phyloP scores from a whole-genome alignment of 805 yeast species.

The Lipomyces anomalus region DNA sequence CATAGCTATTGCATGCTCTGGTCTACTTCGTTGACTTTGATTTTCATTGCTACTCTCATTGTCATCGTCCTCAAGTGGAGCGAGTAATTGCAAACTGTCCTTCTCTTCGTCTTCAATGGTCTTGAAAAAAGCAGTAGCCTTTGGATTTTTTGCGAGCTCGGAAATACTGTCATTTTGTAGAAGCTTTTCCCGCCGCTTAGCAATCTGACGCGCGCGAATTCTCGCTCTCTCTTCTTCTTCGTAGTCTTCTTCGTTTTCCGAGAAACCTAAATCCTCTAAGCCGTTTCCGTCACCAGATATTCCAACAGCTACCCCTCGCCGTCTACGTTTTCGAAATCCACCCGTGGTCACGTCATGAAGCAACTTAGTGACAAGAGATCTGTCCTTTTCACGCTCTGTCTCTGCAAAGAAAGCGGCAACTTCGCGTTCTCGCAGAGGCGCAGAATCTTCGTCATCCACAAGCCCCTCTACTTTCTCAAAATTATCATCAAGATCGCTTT shows the following conservation, averaged over 20 bases:
- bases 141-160: constrained; percentile 45
- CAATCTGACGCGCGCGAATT: constrained; percentile 12
- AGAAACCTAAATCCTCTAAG: neutral
- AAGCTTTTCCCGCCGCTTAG: constrained; percentile 46
- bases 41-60: no score
- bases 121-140: constrained; percentile 61
- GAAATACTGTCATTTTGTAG: constrained; percentile 37
- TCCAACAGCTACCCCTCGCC: constrained; percentile 33
- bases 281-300: neutral
- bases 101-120: constrained; percentile 48
- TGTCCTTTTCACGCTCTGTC: constrained; percentile 52
- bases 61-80: no score
- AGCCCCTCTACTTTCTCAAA: constrained; percentile 72
- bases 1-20: no score
- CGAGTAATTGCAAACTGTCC: no score
- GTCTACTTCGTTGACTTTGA: no score
- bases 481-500: constrained; percentile 49
- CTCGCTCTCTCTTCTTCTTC: neutral
- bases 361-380: constrained; percentile 57
- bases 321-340: constrained; percentile 54
- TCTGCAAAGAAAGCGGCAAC: neutral
- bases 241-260: neutral
- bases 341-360: constrained; percentile 69
- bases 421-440: neutral
- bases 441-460: constrained; percentile 63